Percentiles rank a stretch among this genome's conserved stretches.
Evolutionary conservation across 768 basidiomycete genomes (phyloP).

Genomic region (Arthromyces matolae): DNA sequence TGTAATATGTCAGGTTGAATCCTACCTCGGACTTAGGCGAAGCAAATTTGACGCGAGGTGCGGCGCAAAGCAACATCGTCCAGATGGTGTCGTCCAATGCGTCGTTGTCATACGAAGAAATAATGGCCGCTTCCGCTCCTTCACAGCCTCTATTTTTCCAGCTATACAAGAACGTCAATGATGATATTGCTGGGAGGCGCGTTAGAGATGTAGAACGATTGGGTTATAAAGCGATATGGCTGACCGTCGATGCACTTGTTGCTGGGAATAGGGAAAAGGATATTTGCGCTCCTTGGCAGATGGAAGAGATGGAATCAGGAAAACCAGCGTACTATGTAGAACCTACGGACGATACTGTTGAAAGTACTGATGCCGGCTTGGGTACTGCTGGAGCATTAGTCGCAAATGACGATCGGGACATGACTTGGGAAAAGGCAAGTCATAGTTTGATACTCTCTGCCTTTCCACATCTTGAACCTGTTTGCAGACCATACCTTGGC

Average conservation of each 20-base stretch:
- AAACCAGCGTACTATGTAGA: conserved; percentile 23
- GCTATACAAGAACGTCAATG: conserved; percentile 78
- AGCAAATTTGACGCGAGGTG: conserved; percentile 73
- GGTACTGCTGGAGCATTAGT: conserved; percentile 70
- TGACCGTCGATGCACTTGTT: conserved; percentile 89
- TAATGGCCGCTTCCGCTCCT: conserved; percentile 52
- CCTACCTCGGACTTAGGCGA: conserved; percentile 57
- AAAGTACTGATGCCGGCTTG: conserved; percentile 35
- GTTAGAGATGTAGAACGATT: conserved; percentile 66
- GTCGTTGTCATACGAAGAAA: conserved; percentile 61
- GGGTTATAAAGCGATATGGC: conserved; percentile 85
- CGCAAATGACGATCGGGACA: conserved; percentile 63
- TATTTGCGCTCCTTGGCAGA: conserved; percentile 52
- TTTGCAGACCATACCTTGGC: conserved; percentile 77
- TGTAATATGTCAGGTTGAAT: not conserved
- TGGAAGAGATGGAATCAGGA: conserved; percentile 55
- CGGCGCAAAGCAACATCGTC: conserved; percentile 61
- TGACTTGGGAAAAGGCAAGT: conserved; percentile 70
- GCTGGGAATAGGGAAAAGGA: conserved; percentile 79
- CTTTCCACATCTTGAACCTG: not conserved
- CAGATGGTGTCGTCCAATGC: conserved; percentile 86
- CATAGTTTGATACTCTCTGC: not conserved
- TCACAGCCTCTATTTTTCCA: conserved; percentile 75
- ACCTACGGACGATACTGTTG: conserved; percentile 29
- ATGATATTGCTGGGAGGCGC: conserved; percentile 61